Conservation (phyloP, 164 flowering plant species). For the Tinospora cordifolia region DNA sequence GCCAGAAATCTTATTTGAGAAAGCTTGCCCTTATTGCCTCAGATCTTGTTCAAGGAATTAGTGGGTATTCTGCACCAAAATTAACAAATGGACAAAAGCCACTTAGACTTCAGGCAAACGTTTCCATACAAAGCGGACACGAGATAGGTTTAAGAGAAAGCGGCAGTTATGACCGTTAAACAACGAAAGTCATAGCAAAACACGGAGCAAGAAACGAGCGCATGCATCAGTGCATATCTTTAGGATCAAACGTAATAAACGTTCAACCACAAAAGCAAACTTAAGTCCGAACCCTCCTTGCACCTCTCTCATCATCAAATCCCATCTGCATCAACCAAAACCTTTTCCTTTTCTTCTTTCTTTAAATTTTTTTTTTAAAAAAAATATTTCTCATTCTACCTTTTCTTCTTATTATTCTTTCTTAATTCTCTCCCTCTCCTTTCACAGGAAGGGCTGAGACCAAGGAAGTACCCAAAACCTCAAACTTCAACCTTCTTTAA, state of each 20-base stretch:
- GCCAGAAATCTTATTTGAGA: too few species aligned
- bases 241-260: not conserved
- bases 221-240: not conserved
- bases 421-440: slow-evolving; percentile 15
- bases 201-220: slow-evolving; percentile 11
- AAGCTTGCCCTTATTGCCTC: too few species aligned
- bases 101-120: too few species aligned
- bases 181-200: slow-evolving; percentile 1
- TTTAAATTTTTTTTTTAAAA: not conserved
- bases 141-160: too few species aligned
- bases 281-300: not conserved
- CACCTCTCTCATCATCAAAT: not conserved
- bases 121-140: too few species aligned
- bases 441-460: slow-evolving; percentile 12
- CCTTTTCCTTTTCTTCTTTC: not conserved
- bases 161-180: not conserved
- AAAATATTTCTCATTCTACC: not conserved
- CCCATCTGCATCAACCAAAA: not conserved
- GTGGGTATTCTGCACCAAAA: too few species aligned
- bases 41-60: too few species aligned
- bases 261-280: slow-evolving; percentile 3
- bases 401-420: not conserved
- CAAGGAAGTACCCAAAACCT: not conserved
- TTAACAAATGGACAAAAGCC: too few species aligned
- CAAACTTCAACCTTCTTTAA: not conserved